phyloP scores from a whole-genome alignment of 2,329 filamentous ascomycete genomes.

The Fusarium palustre region DNA sequence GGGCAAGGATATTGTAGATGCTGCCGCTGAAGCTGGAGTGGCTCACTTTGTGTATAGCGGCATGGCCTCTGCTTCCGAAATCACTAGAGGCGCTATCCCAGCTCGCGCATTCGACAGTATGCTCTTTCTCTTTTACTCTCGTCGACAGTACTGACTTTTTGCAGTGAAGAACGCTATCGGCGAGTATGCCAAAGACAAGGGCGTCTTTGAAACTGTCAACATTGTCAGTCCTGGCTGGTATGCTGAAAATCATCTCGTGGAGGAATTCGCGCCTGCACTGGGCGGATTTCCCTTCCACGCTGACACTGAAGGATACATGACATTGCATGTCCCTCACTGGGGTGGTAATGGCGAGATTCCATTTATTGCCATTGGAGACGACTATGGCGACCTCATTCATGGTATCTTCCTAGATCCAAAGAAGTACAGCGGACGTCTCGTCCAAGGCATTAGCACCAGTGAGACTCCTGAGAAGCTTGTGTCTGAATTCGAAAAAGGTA shows the following conservation, averaged over 20 bases:
- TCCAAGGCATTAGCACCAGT: conserved; percentile 55
- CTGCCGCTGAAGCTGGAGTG: conserved; percentile 50
- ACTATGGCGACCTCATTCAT: conserved; percentile 61
- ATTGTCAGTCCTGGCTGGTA: conserved; percentile 57
- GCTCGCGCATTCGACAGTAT: conserved; percentile 52
- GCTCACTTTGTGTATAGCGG: conserved; percentile 54
- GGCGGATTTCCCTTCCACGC: conserved; percentile 56
- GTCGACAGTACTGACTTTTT: neutral
- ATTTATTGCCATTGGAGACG: conserved; percentile 54
- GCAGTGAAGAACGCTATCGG: conserved; percentile 55
- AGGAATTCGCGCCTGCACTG: conserved; percentile 51
- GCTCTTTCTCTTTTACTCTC: neutral
- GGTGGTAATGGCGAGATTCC: conserved; percentile 54
- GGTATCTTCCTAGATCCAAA: conserved; percentile 56
- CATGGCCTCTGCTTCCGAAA: conserved; percentile 48
- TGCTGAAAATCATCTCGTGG: conserved; percentile 55
- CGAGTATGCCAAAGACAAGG: conserved; percentile 51
- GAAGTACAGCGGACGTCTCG: conserved; percentile 51
- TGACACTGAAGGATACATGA: conserved; percentile 53
- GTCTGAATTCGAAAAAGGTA: conserved; percentile 50
- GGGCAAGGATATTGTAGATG: conserved; percentile 52
- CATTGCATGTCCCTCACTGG: conserved; percentile 53
- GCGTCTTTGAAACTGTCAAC: conserved; percentile 51
- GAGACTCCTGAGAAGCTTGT: conserved; percentile 48
- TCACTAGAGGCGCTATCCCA: conserved; percentile 50